These are phyloP conservation scores for Aspergillus texensis DNA, from an alignment of 2,329 filamentous ascomycete species.

Conservation along the genomic window DNA sequence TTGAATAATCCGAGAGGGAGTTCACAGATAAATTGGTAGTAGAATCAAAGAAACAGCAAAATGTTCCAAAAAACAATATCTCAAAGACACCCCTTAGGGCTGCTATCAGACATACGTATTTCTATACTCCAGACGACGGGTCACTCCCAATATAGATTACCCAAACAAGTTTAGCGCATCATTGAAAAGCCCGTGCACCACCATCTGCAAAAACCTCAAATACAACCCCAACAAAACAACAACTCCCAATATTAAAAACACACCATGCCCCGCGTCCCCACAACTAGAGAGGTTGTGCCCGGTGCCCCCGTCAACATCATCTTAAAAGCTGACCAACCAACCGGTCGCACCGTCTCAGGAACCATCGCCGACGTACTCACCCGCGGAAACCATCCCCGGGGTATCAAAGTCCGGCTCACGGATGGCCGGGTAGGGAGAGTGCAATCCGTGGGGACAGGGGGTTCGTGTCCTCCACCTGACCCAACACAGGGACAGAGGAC, in stretches of 20 bases:
- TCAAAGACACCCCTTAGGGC: neutral
- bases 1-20: no score
- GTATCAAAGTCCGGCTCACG: conserved; percentile 74
- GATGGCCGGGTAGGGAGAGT: conserved; percentile 76
- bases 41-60: neutral
- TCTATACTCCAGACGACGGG: no score
- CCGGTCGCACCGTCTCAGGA: conserved; percentile 70
- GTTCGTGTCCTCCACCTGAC: neutral
- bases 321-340: conserved; percentile 75
- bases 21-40: no score
- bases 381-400: conserved; percentile 72
- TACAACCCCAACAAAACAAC: neutral
- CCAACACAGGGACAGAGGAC: neutral
- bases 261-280: conserved; percentile 10
- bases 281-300: conserved; percentile 34
- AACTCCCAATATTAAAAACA: neutral
- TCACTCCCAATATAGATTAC: neutral
- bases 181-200: neutral
- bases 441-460: conserved; percentile 46
- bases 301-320: conserved; percentile 72
- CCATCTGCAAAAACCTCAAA: neutral
- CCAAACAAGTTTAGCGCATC: neutral
- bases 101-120: neutral
- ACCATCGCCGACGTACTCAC: conserved; percentile 70
- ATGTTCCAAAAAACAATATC: neutral